phyloP scores from a whole-genome alignment of 805 yeast genomes.

The Saccharomycopsis vini region DNA sequence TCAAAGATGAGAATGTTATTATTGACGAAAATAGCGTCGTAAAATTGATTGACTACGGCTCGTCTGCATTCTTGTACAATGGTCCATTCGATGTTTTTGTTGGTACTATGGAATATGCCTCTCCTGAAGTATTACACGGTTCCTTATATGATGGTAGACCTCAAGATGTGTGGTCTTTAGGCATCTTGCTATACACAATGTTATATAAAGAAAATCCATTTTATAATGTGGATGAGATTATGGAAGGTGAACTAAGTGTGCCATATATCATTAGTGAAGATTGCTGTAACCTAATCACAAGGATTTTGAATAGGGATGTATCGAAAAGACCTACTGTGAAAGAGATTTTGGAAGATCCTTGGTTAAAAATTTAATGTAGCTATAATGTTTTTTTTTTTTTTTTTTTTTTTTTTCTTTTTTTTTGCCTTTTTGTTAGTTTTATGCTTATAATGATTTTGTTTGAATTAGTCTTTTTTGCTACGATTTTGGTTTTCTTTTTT shows the following conservation, averaged over 20 bases:
- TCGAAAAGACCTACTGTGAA: conserved; percentile 63
- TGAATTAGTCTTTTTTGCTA: too few relatives aligned
- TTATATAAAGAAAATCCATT: conserved; percentile 93
- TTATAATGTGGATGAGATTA: conserved; percentile 88
- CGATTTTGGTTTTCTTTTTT: too few relatives aligned
- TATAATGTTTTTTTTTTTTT: not conserved
- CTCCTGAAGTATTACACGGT: conserved; percentile 91
- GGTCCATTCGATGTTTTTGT: conserved; percentile 98
- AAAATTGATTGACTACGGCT: conserved; percentile 89
- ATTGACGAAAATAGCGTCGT: conserved; percentile 74
- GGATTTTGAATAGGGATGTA: conserved; percentile 61
- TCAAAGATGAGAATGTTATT: conserved; percentile 89
- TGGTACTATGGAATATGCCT: conserved; percentile 95
- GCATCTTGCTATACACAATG: conserved; percentile 81
- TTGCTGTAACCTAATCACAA: conserved; percentile 51
- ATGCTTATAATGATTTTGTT: too few relatives aligned
- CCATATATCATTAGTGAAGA: conserved; percentile 58
- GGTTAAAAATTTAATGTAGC: conserved; percentile 37
- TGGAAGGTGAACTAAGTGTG: conserved; percentile 77
- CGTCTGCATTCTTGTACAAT: conserved; percentile 70
- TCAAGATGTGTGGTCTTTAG: conserved; percentile 97
- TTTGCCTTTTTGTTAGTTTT: too few relatives aligned
- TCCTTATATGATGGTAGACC: conserved; percentile 85
- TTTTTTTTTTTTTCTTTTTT: too few relatives aligned
- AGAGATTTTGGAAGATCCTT: conserved; percentile 58